Evolutionary conservation across 805 yeast genomes (phyloP), one percentile per base, ranked within the genome.

Genomic region (Suhomyces sp.): DNA sequence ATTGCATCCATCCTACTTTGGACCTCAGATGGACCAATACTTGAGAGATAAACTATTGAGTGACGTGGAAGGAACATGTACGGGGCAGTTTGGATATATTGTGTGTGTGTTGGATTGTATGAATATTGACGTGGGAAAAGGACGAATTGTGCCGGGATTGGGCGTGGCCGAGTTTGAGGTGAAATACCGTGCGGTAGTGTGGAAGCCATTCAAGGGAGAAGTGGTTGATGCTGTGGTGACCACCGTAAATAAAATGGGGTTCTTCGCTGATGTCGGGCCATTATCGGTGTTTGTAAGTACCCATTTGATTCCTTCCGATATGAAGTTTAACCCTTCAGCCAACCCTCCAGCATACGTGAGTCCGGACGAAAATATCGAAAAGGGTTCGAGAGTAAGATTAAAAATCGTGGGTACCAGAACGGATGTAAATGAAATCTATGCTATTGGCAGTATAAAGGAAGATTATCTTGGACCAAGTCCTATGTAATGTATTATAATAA

Each of bases 171-270:
- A 91, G 70, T 94, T 94, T 63, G 96, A 90, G 61, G 98, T 94
- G 49, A 89, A 90, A 69, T 94, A 94, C 68, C 78, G 96, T 60
- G 99, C 99, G 0, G 92, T 94, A 48, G 97, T 94, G 31, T 94
- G 97, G 96, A 88, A 93, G 64, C 99, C 99, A 4, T 94, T 94
- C 74, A 94, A 94, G 72, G 99, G 98, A 33, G 99, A 94, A 71
- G 99, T 94, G 6, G 98, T 94, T 22, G 99, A 94, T 69, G 99
- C 96, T 5, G 85, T 93, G 21, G 98, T 94, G 13, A 88, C 97
- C 12, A 88, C 89, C 29, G 97, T 96, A 46, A 90, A 87, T 69
- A 90, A 83, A 64, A 87, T 93, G 86, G 99, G 99, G 7, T 90
- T 94, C 59, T 94, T 94, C 68, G 98, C 96, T 37, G 97, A 94